Evolutionary conservation across 139 green algal genomes (phyloP), one percentile per base, ranked within the genome.

Genomic region (Pseudopediastrum boryanum): DNA sequence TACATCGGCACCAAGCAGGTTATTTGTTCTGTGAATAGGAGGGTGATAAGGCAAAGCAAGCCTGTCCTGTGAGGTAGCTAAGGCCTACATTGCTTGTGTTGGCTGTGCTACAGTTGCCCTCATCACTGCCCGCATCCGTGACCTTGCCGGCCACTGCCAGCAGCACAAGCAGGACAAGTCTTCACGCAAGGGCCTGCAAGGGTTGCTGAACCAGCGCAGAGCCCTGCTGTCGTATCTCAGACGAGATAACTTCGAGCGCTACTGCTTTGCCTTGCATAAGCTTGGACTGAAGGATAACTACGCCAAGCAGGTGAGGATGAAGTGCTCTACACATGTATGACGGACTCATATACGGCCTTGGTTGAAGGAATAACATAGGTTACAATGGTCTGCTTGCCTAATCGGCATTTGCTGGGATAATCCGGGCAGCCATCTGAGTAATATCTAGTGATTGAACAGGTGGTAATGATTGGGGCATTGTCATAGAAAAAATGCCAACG

Each of bases 201-300:
- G 75, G 38, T 76, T 89, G 58, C 64, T 86, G 12, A 84, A 92
- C 80, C 76, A 80, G 46, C 77, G 87, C 21, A 83, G 84, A 33
- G 74, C 80, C 12, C 62, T 89, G 78, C 80, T 92, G 27, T 70
- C 38, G 1, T 92, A 85, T 56, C 54, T 92, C 44, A 74, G 87
- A 0, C 36, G 36, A 2, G 33, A 64, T 1, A 78, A 88, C 80
- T 89, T 89, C 35, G 43, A 78, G 29, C 64, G 80, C 5, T 92
- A 88, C 75, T 69, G 63, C 2, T 82, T 70, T 51, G 67, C 73
- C 51, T 65, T 92, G 13, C 33, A 72, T 31, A 85, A 83, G 51
- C 75, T 92, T 61, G 87, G 87, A 1, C 74, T 92, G 35, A 67
- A 74, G 65, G 84, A 89, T 70, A 82, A 48, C 23, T 82, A 82